A percentile compares a stretch with the other conserved stretches of the same genome.
Evolutionary conservation across 805 yeast genomes (phyloP).

Genomic region (Cyberlindnera meyerae): DNA sequence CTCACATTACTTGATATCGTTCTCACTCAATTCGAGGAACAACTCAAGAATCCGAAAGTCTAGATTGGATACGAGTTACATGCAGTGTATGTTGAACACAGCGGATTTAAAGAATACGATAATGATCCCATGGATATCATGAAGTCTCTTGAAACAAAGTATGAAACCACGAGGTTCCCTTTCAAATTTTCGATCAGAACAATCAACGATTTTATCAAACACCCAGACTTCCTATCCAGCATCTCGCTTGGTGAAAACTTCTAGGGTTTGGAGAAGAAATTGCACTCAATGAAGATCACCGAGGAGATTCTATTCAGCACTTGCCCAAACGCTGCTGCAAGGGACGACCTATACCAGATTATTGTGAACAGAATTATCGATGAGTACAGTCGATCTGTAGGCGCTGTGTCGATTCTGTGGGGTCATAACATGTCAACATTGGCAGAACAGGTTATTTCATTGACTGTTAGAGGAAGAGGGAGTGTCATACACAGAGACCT

Average conservation of each 20-base stretch:
- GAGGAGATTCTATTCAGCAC: conserved; percentile 31
- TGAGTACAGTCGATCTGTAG: conserved; percentile 39
- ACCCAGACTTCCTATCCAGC: conserved; percentile 5
- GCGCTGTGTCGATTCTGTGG: conserved; percentile 55
- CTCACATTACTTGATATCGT: conserved; percentile 65
- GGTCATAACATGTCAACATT: conserved; percentile 80
- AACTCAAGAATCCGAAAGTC: conserved; percentile 55
- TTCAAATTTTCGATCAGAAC: conserved; percentile 37
- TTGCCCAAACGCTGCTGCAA: conserved; percentile 52
- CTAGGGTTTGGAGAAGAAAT: too few relatives aligned
- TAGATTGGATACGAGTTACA: conserved; percentile 61
- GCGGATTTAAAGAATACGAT: conserved; percentile 19
- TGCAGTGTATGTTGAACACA: conserved; percentile 45
- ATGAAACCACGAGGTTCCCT: conserved; percentile 25
- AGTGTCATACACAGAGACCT: conserved; percentile 50
- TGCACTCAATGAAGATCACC: too few relatives aligned
- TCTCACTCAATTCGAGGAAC: conserved; percentile 57
- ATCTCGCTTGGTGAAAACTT: too few relatives aligned
- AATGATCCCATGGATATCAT: conserved; percentile 14
- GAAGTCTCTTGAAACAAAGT: conserved; percentile 16
- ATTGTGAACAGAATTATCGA: conserved; percentile 44
- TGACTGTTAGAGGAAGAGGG: conserved; percentile 87
- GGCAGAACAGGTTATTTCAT: conserved; percentile 73
- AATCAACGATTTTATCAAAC: conserved; percentile 36
- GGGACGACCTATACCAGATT: conserved; percentile 53